phyloP scores from a whole-genome alignment of 2,329 filamentous ascomycete genomes.

The Penicillium sp. region DNA sequence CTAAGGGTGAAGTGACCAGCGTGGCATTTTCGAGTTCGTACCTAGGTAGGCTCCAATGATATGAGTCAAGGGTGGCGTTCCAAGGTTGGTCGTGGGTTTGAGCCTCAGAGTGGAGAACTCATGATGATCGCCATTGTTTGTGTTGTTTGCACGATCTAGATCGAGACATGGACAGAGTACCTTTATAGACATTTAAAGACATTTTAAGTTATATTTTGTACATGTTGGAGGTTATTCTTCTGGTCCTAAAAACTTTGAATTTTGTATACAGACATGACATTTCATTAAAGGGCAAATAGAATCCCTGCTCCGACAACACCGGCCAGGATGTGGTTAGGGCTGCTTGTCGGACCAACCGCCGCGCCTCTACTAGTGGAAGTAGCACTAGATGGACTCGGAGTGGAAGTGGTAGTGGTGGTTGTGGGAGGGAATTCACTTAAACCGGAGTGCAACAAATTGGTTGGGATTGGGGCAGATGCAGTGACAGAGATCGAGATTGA shows the following conservation, averaged over 20 bases:
- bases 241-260: background rate
- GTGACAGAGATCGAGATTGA: background rate
- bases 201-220: no score
- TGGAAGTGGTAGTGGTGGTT: background rate
- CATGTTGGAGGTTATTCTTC: background rate
- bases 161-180: no score
- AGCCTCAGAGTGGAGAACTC: background rate
- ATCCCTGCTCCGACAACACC: background rate
- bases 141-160: slow-evolving; percentile 1
- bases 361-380: background rate
- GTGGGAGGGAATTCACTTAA: background rate
- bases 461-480: background rate
- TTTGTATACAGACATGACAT: background rate
- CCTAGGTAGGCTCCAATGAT: background rate
- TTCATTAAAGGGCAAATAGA: background rate
- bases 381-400: background rate
- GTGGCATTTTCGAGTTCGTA: background rate
- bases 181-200: no score
- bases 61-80: slow-evolving; percentile 6
- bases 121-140: background rate
- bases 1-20: background rate
- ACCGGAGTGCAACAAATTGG: no score
- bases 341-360: background rate
- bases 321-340: background rate
- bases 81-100: slow-evolving; percentile 4